Base-by-base conservation (phyloP, 2,329 filamentous ascomycete species). In the Talaromyces amestolkiae region DNA sequence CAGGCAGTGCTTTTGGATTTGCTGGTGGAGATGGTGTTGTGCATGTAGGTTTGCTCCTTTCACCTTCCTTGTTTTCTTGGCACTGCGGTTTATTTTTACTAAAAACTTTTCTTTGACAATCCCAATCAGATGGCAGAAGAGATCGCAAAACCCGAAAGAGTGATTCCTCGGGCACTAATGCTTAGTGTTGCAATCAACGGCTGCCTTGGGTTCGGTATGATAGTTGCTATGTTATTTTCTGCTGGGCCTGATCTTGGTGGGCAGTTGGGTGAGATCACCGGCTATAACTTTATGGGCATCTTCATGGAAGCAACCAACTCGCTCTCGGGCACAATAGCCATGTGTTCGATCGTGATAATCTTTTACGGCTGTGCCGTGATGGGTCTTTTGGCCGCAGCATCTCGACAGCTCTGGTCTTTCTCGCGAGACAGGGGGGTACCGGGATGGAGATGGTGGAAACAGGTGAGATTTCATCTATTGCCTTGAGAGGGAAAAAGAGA, bases 221-320 rank as follows among this genome's bases (percentile, higher is more conserved):
- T 79, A 58, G 71, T 81, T 35, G 79, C 77, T 2, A 70, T 79
- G 4, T 71, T 82, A 7, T 83, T 80, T 70, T 61, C 41, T 27
- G 79, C 76, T 62, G 75, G 80, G 35, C 76, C 75, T 22, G 77
- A 82, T 66, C 65, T 79, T 13, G 71, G 77, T 2, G 71, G 72
- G 4, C 77, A 72, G 13, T 63, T 83, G 2, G 69, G 73, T 3
- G 77, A 78, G 0, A 68, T 75, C 1, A 84, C 82, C 1, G 76
- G 79, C 0, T 83, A 79, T 49, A 79, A 84, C 6, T 78, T 83
- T 70, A 80, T 82, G 69, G 79, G 83, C 63, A 81, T 85, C 49
- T 84, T 86, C 68, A 75, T 75, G 63, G 72, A 81, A 68, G 81
- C 80, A n/a, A 83, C 82, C 6, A 70, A 73, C 24, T 82, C 78